Base-by-base conservation (phyloP, 2,329 filamentous ascomycete species). In the Rosellinia necatrix region DNA sequence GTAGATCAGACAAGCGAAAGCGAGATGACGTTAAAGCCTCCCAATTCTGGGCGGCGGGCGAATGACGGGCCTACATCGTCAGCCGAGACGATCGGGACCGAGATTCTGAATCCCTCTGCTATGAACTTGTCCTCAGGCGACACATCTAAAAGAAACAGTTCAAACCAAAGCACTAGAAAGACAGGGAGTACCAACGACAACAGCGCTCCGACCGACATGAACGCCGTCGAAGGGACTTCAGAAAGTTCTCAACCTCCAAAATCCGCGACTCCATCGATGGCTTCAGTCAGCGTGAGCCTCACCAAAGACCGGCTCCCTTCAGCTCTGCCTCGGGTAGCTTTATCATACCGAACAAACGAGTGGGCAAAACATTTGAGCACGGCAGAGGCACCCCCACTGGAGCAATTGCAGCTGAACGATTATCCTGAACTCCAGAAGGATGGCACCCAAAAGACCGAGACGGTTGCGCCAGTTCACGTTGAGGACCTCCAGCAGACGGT, bases 291-390 rank as follows among this genome's bases (percentile, higher is more conserved):
- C 6, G 72, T 72, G 13, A 82, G 74, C 42, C 71, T 89, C 56
- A 85, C 81, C 4, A 81, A 80, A 60, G 84, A 85, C 3, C 79
- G 79, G 9, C 79, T 96, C 8, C 90, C 90, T 0, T 76, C 80
- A n/a, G 84, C 85, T 10, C 73, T 92, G 29, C 94, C 92, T 1
- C 87, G 84, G 58, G 83, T 96, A 7, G 88, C 92, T 1, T 78
- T 91, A 70, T 90, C 89, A 0, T 96, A 94, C 69, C 85, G 93
- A 54, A 97, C 92, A 1, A 96, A 96, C 62, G 93, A 97, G 74
- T 97, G 93, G 93, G 91, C 92, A 0, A 97, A 96, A 71, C 91
- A 96, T 71, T 79, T 96, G 9, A 85, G 86, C 60, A 77, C 82
- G 37, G 92, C 93, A 6, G 92, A 97, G 13, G 75, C 77, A 4